A percentile compares a stretch with the other conserved stretches of the same genome.
phyloP scores from a whole-genome alignment of 2,329 filamentous ascomycete species.

The Epichloe scottii region DNA sequence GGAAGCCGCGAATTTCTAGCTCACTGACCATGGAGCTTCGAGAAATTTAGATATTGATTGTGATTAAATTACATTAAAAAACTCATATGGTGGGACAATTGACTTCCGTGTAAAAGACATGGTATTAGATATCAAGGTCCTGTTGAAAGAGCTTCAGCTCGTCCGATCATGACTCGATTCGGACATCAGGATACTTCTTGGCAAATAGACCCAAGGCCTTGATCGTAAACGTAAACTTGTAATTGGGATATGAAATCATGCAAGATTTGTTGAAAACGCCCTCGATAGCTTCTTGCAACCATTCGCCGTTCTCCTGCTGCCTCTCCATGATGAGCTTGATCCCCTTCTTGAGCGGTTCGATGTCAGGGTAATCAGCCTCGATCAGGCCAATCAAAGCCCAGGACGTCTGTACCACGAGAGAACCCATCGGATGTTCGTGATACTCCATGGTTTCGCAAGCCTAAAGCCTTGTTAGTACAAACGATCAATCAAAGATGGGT shows the following conservation, averaged over 20 bases:
- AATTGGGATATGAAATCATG: constrained; percentile 99
- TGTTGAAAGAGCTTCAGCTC: neutral
- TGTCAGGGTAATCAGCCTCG: constrained; percentile 69
- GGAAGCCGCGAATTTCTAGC: no score
- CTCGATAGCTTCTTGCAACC: constrained; percentile 90
- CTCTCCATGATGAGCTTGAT: constrained; percentile 72
- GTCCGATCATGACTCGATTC: constrained; percentile 21
- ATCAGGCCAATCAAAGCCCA: constrained; percentile 79
- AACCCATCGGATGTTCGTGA: constrained; percentile 58
- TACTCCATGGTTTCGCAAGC: constrained; percentile 69
- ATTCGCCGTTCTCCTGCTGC: constrained; percentile 83
- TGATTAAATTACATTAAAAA: no score
- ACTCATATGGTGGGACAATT: no score
- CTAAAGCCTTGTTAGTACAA: constrained; percentile 22
- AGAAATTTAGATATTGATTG: no score
- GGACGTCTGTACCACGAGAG: constrained; percentile 87
- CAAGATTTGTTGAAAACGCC: constrained; percentile 98
- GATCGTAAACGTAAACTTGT: constrained; percentile 93
- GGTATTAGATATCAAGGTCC: neutral
- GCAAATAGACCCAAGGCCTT: constrained; percentile 89
- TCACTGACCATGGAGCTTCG: no score
- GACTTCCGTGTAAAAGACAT: no score
- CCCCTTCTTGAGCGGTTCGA: constrained; percentile 58
- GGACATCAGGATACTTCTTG: constrained; percentile 54
- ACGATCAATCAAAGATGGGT: neutral